A percentile compares a stretch with the other conserved stretches of the same genome.
phyloP scores from a whole-genome alignment of 768 basidiomycete species.

The Lactifluus echinatus region DNA sequence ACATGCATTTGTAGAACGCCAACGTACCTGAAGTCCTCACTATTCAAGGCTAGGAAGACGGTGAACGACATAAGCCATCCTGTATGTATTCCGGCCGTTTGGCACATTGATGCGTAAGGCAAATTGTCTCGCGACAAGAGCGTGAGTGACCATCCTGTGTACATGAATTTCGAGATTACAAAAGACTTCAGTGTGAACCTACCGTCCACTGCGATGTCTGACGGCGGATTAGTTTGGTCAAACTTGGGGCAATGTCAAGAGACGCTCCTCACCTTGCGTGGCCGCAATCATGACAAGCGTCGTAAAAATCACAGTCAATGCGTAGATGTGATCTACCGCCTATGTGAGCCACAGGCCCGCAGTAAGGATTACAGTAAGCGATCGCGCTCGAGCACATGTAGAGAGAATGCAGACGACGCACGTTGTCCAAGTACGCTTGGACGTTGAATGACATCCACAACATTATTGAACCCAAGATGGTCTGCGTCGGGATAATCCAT shows the following conservation, averaged over 20 bases:
- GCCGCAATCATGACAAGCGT: constrained; percentile 93
- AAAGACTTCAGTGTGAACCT: constrained; percentile 28
- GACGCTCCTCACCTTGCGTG: constrained; percentile 67
- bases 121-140: constrained; percentile 87
- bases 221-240: neutral
- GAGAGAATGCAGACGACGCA: constrained; percentile 30
- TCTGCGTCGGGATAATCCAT: constrained; percentile 98
- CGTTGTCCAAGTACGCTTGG: constrained; percentile 68
- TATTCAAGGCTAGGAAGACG: constrained; percentile 95
- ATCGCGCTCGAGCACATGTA: neutral
- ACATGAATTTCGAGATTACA: constrained; percentile 28
- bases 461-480: constrained; percentile 79
- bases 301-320: constrained; percentile 82
- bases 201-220: constrained; percentile 98
- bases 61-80: constrained; percentile 96
- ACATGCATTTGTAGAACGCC: constrained; percentile 31
- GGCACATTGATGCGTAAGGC: constrained; percentile 94
- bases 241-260: constrained; percentile 14
- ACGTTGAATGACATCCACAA: constrained; percentile 66
- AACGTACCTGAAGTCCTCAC: constrained; percentile 63
- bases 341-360: constrained; percentile 28
- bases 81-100: constrained; percentile 92
- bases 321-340: constrained; percentile 72
- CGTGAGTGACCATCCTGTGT: constrained; percentile 67
- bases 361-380: neutral